phyloP scores from a whole-genome alignment of 1,284 basidiomycete species.

The Malassezia equina region DNA sequence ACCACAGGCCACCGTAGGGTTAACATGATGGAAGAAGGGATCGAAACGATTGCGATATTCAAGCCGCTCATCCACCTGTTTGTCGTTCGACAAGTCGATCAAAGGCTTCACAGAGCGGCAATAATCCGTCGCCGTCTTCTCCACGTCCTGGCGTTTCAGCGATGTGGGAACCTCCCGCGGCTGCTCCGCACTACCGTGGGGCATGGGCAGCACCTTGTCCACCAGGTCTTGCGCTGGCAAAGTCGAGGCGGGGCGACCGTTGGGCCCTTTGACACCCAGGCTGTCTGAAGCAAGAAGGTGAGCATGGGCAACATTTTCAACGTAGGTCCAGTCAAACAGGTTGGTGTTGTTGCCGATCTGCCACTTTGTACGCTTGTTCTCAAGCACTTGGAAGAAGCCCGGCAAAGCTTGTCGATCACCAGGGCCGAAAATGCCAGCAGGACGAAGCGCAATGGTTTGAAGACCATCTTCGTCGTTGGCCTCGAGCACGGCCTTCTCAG shows the following conservation, averaged over 20 bases:
- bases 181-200: slow-evolving; percentile 21
- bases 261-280: slow-evolving; percentile 52
- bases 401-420: slow-evolving; percentile 80
- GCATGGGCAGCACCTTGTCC: slow-evolving; percentile 33
- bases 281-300: slow-evolving; percentile 88
- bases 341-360: slow-evolving; percentile 91
- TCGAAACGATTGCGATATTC: slow-evolving; percentile 63
- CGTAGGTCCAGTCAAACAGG: slow-evolving; percentile 94
- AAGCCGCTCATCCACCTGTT: slow-evolving; percentile 50
- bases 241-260: slow-evolving; percentile 9
- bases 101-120: slow-evolving; percentile 25
- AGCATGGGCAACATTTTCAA: slow-evolving; percentile 87
- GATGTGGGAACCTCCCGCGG: slow-evolving; percentile 36
- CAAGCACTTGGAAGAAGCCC: slow-evolving; percentile 70
- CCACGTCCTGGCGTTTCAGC: slow-evolving; percentile 26
- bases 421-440: slow-evolving; percentile 93
- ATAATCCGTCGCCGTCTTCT: slow-evolving; percentile 35
- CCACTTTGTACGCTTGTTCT: slow-evolving; percentile 70
- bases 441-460: slow-evolving; percentile 77
- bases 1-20: slow-evolving; percentile 25
- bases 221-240: slow-evolving; percentile 39
- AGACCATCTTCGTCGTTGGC: slow-evolving; percentile 71
- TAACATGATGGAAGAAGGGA: slow-evolving; percentile 51
- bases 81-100: background rate
- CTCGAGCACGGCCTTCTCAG: slow-evolving; percentile 70